Conservation (phyloP, 139 green algal genomes). For the Tetraselmis chui region DNA sequence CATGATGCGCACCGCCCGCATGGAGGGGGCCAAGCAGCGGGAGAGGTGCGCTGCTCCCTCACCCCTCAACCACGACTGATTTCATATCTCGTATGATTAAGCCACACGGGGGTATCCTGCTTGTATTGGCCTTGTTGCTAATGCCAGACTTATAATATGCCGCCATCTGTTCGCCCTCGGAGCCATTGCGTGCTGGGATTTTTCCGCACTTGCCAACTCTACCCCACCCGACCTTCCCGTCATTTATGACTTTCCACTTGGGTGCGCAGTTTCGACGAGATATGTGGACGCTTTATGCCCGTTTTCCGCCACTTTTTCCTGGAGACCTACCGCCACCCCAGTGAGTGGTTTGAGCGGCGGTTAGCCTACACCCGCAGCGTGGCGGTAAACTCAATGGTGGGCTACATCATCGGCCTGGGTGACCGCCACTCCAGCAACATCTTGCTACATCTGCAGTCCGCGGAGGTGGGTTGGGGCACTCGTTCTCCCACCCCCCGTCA, state of each 20-base stretch:
- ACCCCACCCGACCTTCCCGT: too few relatives aligned
- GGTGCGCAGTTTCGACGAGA: not conserved
- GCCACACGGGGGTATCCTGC: too few relatives aligned
- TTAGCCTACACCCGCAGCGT: constrained; percentile 72
- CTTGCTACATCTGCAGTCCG: constrained; percentile 71
- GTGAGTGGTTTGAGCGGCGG: constrained; percentile 59
- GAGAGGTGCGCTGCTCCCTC: not conserved
- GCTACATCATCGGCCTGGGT: constrained; percentile 89
- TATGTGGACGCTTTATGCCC: constrained; percentile 52
- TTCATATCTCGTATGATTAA: too few relatives aligned
- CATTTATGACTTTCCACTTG: too few relatives aligned
- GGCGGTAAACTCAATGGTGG: constrained; percentile 66
- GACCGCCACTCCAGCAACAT: constrained; percentile 91
- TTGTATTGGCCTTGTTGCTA: too few relatives aligned
- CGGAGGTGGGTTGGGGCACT: constrained; percentile 31
- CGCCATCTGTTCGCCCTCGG: too few relatives aligned
- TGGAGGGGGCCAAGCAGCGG: not conserved
- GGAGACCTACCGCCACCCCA: constrained; percentile 69
- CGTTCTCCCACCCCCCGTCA: too few relatives aligned
- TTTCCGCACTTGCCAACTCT: too few relatives aligned
- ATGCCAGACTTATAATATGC: too few relatives aligned
- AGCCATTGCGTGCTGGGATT: too few relatives aligned
- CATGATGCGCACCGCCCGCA: not conserved
- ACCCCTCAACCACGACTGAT: too few relatives aligned
- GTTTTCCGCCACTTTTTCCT: constrained; percentile 93